These are phyloP conservation scores for Daedaleopsis sinensis DNA, from an alignment of 768 basidiomycete genomes.

Conservation along the genomic window DNA sequence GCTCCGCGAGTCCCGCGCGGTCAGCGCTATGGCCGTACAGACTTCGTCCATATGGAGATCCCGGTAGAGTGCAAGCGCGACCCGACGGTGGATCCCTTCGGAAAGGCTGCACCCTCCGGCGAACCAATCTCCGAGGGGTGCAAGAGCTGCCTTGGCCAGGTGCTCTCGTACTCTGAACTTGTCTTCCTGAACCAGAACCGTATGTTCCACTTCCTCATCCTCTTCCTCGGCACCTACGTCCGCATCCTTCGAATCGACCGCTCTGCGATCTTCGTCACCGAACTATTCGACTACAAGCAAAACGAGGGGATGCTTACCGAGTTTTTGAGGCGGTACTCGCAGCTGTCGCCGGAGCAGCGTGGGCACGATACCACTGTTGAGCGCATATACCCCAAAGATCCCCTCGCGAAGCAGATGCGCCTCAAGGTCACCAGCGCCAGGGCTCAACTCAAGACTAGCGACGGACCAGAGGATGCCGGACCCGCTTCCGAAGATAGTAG, in stretches of 20 bases:
- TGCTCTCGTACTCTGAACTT: background rate
- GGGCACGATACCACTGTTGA: conserved; percentile 2
- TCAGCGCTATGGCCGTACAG: background rate
- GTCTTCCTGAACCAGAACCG: conserved; percentile 4
- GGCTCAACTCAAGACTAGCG: no score
- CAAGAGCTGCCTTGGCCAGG: background rate
- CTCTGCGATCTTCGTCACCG: background rate
- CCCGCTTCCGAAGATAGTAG: no score
- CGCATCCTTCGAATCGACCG: background rate
- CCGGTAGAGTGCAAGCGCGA: background rate
- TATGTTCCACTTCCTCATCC: conserved; percentile 1
- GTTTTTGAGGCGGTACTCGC: conserved; percentile 1
- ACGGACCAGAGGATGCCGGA: no score
- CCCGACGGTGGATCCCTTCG: background rate
- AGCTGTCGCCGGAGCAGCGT: background rate
- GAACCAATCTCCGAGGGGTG: background rate
- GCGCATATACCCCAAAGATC: background rate
- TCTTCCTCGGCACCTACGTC: background rate
- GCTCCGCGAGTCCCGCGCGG: background rate
- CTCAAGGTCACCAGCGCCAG: background rate
- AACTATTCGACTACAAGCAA: background rate
- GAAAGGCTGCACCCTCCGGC: background rate
- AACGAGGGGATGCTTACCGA: background rate
- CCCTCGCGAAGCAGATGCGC: background rate
- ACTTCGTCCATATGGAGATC: background rate